phyloP scores from a whole-genome alignment of 805 yeast species.

The Wickerhamomyces mucosus region DNA sequence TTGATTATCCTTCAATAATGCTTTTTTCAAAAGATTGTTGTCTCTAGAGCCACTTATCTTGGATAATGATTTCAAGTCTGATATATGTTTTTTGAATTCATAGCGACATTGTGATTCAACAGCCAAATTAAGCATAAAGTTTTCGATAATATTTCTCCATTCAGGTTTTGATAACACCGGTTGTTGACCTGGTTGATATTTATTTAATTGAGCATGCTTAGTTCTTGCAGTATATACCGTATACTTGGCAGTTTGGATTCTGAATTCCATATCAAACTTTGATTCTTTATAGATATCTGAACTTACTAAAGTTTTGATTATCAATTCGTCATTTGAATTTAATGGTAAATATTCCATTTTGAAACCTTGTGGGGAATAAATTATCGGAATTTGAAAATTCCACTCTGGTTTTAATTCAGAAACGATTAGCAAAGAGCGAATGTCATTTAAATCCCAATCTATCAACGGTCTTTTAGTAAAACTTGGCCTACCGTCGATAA shows the following conservation, averaged over 20 bases:
- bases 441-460: constrained; percentile 67
- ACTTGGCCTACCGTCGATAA: constrained; percentile 49
- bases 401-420: constrained; percentile 39
- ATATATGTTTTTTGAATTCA: constrained; percentile 48
- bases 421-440: constrained; percentile 53
- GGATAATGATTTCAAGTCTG: constrained; percentile 35
- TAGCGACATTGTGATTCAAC: constrained; percentile 64
- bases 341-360: constrained; percentile 44
- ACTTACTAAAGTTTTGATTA: constrained; percentile 38
- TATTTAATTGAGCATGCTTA: constrained; percentile 28
- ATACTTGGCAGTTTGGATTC: constrained; percentile 49
- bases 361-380: constrained; percentile 28
- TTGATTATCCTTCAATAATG: constrained; percentile 19
- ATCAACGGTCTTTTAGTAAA: constrained; percentile 54
- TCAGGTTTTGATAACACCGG: constrained; percentile 38
- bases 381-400: constrained; percentile 40
- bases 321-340: constrained; percentile 40
- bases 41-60: constrained; percentile 5
- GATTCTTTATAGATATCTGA: constrained; percentile 64
- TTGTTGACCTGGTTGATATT: constrained; percentile 10
- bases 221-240: constrained; percentile 49
- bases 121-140: constrained; percentile 51
- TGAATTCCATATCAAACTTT: constrained; percentile 42
- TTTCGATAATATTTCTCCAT: constrained; percentile 70
- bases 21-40: constrained; percentile 22